Base-by-base conservation (phyloP, 2,329 filamentous ascomycete species). In the Sclerotinia borealis region DNA sequence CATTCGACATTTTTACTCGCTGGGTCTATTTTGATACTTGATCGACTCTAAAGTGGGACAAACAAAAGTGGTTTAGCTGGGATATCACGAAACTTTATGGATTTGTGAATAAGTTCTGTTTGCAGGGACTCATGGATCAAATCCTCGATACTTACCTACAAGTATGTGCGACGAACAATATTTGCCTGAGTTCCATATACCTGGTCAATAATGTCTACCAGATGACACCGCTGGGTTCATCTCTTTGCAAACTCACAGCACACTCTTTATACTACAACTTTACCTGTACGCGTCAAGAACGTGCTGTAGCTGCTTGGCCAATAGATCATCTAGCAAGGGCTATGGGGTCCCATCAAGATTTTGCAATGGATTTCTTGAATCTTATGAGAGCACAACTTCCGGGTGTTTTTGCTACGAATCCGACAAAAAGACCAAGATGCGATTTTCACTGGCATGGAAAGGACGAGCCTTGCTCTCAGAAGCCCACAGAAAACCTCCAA, bases 21-120 rank as follows among this genome's bases (percentile, higher is more conserved):
- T 68, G 66, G 64, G 50, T 68, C 6, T 66, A 66, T 36, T 22
- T 36, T n/a, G 47, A 45, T 19, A 43, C 17, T 22, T 9, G 59
- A 2, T 48, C 31, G 13, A 9, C 13, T 1, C 4, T 50, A 3
- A 27, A 7, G 9, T 5, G 7, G 51, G 10, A 45, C 34, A 13
- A 17, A 39, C 17, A 11, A 15, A 29, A 7, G 6, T 4, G 2
- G 6, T 2, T 7, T 6, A 48, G 9, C 2, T 48, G 39, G 63
- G 5, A 13, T 1, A 13, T 29, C 4, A 19, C 48, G 10, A 1
- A 13, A 1, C 34, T 65, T 1, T 65, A 63, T 39, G 4, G 1
- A 10, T 48, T 63, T 27, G 52, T 52, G 1, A 45, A 63, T 31
- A 65, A 52, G 19, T 19, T 59, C 4, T 63, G 45, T 31, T 11